Evolutionary conservation across 73 alveolate species (phyloP).

Genomic region (Diophrys appendiculata): DNA sequence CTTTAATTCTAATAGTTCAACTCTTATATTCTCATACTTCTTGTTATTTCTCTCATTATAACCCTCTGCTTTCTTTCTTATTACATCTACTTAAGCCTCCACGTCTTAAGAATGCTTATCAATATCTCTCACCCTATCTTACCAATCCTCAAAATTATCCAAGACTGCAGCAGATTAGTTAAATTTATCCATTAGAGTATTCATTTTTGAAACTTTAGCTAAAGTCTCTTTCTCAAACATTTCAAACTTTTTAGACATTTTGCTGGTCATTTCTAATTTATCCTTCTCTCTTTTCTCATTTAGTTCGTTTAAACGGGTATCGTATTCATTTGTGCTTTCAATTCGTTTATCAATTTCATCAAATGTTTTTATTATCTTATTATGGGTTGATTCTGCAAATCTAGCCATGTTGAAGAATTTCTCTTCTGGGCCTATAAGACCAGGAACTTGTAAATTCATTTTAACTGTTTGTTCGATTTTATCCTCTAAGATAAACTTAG

Average conservation of each 20-base stretch:
- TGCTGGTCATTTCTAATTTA: not conserved
- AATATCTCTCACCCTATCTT: not conserved
- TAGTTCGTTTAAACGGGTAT: not conserved
- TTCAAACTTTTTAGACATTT: not conserved
- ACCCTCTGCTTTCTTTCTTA: not conserved
- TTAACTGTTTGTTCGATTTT: not conserved
- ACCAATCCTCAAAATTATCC: not conserved
- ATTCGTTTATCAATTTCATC: not conserved
- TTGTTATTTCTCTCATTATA: not conserved
- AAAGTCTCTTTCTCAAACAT: not conserved
- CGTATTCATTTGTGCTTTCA: not conserved
- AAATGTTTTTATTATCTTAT: too few relatives aligned
- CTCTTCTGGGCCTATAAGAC: not conserved
- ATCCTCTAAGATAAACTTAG: not conserved
- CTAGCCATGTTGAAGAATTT: not conserved
- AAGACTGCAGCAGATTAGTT: not conserved
- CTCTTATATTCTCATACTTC: not conserved
- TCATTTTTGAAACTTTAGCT: not conserved
- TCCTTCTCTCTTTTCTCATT: not conserved
- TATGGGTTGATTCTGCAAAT: not conserved
- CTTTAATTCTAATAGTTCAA: not conserved
- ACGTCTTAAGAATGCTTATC: too few relatives aligned
- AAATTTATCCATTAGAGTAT: not conserved
- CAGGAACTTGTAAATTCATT: not conserved
- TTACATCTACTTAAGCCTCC: too few relatives aligned